Base-by-base conservation (phyloP, 78 protist genomes). In the Thecamonas trahens region DNA sequence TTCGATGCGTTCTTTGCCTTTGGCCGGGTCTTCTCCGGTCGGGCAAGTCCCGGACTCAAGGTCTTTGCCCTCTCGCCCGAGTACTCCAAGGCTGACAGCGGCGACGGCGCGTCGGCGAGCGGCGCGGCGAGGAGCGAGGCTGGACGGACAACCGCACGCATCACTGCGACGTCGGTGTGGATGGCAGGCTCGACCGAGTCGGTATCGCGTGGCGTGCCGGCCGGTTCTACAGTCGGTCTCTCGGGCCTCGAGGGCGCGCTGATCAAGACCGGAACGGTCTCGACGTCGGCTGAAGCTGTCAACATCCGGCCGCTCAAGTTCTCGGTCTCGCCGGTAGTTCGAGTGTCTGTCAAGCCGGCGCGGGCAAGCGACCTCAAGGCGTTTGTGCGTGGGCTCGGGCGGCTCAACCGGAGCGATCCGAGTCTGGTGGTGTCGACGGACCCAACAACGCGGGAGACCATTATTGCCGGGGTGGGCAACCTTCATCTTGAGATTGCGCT, bases 341-440 rank as follows among this genome's bases (percentile, higher is more conserved):
- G 61, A 22, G 88, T 85, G 1, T 86, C 98, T 17, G 93, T 96
- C 22, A 11, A 74, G 29, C 71, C 85, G 0, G 53, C 35, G 47
- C 14, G 62, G 20, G 57, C 78, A 1, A 0, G 26, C 17, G 67
- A 72, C 22, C 5, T 61, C 32, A 67, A 68, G 29, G 39, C 38
- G 34, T 37, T 88, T 20, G 67, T 61, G 11, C 97, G 92, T 38
- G 95, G 93, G 24, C 80, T 96, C 28, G 83, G 86, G 72, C 83
- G 85, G 26, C 29, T 74, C 1, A 28, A n/a, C 9, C 50, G 74
- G 75, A 17, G 20, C 6, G 79, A 64, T 52, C 72, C 67, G 0
- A 50, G 20, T 22, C 64, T 24, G 39, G 26, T 20, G 45, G 1
- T 5, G 40, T 2, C 2, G 37, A 1, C 3, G 72, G 65, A 62